Percentiles rank a stretch among this genome's conserved stretches.
These are phyloP conservation scores for Pleurotus sapidus DNA, from an alignment of 768 basidiomycete species.

Conservation along the genomic window DNA sequence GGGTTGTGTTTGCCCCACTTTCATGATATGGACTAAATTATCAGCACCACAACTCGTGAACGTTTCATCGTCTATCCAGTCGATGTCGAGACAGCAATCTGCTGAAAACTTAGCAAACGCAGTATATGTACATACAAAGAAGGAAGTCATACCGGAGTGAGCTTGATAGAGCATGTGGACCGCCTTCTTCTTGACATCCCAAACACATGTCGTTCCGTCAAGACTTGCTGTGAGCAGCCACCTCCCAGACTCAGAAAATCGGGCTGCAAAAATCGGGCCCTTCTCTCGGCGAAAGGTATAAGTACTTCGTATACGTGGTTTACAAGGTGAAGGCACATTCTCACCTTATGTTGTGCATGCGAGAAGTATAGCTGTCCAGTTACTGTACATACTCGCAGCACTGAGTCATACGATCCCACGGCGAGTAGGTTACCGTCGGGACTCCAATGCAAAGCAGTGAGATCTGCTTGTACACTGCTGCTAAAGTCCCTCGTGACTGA, in stretches of 20 bases:
- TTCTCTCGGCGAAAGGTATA: conserved; percentile 34
- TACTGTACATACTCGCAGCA: conserved; percentile 64
- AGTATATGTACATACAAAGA: background rate
- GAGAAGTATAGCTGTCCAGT: conserved; percentile 63
- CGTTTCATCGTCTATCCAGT: conserved; percentile 69
- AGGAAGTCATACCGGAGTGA: conserved; percentile 53
- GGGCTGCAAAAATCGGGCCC: conserved; percentile 79
- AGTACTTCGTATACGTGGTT: background rate
- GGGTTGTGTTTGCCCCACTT: conserved; percentile 48
- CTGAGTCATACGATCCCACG: conserved; percentile 73
- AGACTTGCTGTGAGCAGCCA: conserved; percentile 77
- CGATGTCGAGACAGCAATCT: conserved; percentile 81
- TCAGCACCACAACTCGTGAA: conserved; percentile 80
- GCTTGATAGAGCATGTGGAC: conserved; percentile 60
- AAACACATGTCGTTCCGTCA: conserved; percentile 75
- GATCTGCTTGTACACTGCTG: conserved; percentile 49
- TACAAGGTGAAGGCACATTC: conserved; percentile 13
- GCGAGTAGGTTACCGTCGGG: conserved; percentile 70
- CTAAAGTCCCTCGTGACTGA: conserved; percentile 36
- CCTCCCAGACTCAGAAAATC: conserved; percentile 71
- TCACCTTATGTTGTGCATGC: conserved; percentile 64
- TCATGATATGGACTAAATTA: conserved; percentile 56
- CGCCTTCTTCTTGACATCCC: conserved; percentile 65
- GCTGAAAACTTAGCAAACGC: conserved; percentile 3
- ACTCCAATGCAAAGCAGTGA: conserved; percentile 80